These are phyloP conservation scores for Glomus cerebriforme DNA, from an alignment of 192 early-diverging fungal genomes.

Conservation along the genomic window DNA sequence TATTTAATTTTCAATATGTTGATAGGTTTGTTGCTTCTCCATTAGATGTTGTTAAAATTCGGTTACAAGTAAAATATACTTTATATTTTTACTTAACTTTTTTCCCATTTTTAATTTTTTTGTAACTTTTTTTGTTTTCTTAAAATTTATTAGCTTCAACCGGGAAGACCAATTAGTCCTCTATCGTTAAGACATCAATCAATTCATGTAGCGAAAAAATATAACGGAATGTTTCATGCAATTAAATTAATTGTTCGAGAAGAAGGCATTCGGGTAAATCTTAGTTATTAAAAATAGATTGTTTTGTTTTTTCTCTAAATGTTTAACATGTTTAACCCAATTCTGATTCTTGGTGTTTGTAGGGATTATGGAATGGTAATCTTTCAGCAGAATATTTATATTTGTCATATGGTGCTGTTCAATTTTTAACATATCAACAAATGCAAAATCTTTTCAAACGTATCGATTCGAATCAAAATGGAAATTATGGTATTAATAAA, in stretches of 20 bases:
- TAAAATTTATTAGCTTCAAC: conserved; percentile 38
- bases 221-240: conserved; percentile 67
- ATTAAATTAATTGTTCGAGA: conserved; percentile 67
- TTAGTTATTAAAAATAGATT: not conserved
- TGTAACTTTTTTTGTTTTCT: too few relatives aligned
- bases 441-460: conserved; percentile 47
- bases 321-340: not conserved
- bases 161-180: not conserved
- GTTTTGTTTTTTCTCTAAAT: not conserved
- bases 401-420: conserved; percentile 82
- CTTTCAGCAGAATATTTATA: conserved; percentile 92
- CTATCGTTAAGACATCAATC: not conserved
- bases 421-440: conserved; percentile 79
- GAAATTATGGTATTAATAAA: not conserved
- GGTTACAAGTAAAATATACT: conserved; percentile 56
- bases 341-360: conserved; percentile 2
- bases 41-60: conserved; percentile 93
- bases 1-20: not conserved
- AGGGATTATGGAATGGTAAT: conserved; percentile 94
- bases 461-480: not conserved
- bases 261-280: conserved; percentile 77
- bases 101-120: not conserved
- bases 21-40: conserved; percentile 81
- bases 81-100: not conserved
- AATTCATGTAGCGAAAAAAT: conserved; percentile 44